phyloP scores from a whole-genome alignment of 176 grass and related monocot species.

The Elaeis guineensis region DNA sequence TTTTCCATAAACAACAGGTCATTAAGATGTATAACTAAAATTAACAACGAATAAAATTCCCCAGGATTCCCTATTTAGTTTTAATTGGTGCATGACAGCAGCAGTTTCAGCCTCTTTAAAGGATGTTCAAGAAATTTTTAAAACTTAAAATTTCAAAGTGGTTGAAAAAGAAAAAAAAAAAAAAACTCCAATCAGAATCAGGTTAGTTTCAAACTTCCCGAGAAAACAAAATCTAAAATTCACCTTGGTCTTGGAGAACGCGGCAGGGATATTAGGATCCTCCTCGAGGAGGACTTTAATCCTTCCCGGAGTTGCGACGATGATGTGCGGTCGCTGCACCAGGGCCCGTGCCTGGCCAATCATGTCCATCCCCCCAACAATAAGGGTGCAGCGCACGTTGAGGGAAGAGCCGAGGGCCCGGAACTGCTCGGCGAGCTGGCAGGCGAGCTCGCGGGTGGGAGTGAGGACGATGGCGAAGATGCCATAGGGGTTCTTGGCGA shows the following conservation, averaged over 20 bases:
- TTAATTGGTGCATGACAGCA: too few species aligned
- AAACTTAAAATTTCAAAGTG: too few species aligned
- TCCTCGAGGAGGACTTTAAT: constrained; percentile 61
- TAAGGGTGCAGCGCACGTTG: constrained; percentile 63
- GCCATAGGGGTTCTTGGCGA: constrained; percentile 66
- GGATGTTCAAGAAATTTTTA: too few species aligned
- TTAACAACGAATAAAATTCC: too few species aligned
- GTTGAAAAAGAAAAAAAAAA: too few species aligned
- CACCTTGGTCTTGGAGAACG: constrained; percentile 74
- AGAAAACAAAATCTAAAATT: not conserved
- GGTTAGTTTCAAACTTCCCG: too few species aligned
- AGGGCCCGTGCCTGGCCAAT: constrained; percentile 69
- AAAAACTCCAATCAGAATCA: too few species aligned
- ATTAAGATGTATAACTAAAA: too few species aligned
- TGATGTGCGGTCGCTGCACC: constrained; percentile 56
- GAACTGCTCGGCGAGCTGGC: constrained; percentile 89
- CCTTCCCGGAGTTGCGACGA: constrained; percentile 80
- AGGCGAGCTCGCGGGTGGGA: constrained; percentile 71
- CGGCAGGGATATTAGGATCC: constrained; percentile 66
- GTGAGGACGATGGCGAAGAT: constrained; percentile 72
- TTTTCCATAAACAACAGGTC: too few species aligned
- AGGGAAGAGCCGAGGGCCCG: constrained; percentile 68
- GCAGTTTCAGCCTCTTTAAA: too few species aligned
- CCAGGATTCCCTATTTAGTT: too few species aligned
- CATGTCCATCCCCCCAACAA: constrained; percentile 74